Evolutionary conservation across 1,284 basidiomycete species (phyloP).

Genomic region (Ceratobasidium sp.): DNA sequence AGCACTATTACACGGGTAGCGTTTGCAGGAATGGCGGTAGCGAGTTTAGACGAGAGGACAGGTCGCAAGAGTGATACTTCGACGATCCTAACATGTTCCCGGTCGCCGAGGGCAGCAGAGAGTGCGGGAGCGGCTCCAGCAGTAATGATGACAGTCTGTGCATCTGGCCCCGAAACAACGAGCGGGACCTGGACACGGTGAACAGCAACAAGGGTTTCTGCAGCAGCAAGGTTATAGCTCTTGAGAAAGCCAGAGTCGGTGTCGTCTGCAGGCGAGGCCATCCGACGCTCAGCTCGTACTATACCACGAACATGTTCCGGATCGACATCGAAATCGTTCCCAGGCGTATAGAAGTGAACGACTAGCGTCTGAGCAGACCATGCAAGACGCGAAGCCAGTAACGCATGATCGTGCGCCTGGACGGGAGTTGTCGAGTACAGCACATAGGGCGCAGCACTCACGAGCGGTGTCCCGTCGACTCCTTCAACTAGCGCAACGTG

Average conservation of each 20-base stretch:
- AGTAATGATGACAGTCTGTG: constrained; percentile 70
- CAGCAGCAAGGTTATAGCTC: constrained; percentile 70
- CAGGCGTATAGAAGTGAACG: constrained; percentile 75
- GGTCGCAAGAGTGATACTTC: constrained; percentile 81
- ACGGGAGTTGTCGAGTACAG: constrained; percentile 71
- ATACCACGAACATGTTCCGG: constrained; percentile 57
- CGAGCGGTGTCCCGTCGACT: constrained; percentile 67
- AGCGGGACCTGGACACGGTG: constrained; percentile 67
- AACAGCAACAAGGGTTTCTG: constrained; percentile 69
- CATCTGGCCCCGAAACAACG: constrained; percentile 57
- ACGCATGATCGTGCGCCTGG: constrained; percentile 76
- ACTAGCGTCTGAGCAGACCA: constrained; percentile 69
- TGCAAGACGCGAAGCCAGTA: constrained; percentile 76
- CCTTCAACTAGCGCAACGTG: constrained; percentile 58
- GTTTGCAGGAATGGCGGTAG: constrained; percentile 70
- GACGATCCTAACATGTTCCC: constrained; percentile 66
- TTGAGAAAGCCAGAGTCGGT: constrained; percentile 59
- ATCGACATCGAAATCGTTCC: constrained; percentile 51
- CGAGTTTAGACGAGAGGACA: constrained; percentile 71
- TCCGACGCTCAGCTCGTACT: constrained; percentile 15
- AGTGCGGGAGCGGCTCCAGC: constrained; percentile 66
- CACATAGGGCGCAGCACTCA: constrained; percentile 67
- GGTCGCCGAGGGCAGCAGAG: constrained; percentile 60
- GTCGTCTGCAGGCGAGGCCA: constrained; percentile 34
- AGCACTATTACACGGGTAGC: constrained; percentile 82